Percentiles rank a stretch among this genome's conserved stretches.
Evolutionary conservation across 1,284 basidiomycete genomes (phyloP).

Genomic region (Sporisorium graminicola): DNA sequence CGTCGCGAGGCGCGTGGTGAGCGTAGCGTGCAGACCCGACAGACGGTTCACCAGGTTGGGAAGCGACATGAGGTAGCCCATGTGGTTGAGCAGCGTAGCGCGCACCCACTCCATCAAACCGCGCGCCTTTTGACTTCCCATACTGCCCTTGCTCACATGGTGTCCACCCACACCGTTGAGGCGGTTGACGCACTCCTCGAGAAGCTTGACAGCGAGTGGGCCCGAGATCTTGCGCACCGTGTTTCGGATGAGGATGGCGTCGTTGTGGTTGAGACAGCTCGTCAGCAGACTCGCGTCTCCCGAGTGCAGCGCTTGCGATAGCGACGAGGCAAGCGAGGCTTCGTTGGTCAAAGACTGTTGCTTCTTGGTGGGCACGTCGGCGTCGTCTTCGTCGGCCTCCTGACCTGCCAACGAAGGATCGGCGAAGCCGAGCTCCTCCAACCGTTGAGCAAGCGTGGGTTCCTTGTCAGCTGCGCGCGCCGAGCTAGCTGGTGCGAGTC

Average conservation of each 20-base stretch:
- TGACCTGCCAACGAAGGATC: conserved; percentile 42
- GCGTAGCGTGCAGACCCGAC: conserved; percentile 83
- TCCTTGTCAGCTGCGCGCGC: conserved; percentile 30
- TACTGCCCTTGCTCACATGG: conserved; percentile 57
- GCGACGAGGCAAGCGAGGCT: conserved; percentile 89
- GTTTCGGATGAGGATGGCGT: conserved; percentile 83
- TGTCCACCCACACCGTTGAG: conserved; percentile 80
- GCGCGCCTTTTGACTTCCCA: conserved; percentile 69
- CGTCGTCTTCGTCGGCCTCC: conserved; percentile 42
- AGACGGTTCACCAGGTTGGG: conserved; percentile 86
- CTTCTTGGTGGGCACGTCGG: conserved; percentile 36
- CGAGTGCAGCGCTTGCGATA: conserved; percentile 96
- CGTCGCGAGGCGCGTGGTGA: conserved; percentile 82
- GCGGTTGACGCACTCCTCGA: conserved; percentile 89
- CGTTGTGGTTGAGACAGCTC: conserved; percentile 86
- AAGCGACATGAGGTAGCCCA: conserved; percentile 93
- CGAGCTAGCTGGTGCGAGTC: conserved; percentile 15
- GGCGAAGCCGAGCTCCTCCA: conserved; percentile 51
- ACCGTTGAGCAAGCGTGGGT: conserved; percentile 58
- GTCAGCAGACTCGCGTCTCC: conserved; percentile 89
- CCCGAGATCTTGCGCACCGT: conserved; percentile 89
- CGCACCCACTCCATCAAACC: conserved; percentile 90
- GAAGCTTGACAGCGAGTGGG: conserved; percentile 87
- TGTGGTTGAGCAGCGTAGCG: conserved; percentile 86
- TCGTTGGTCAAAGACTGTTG: conserved; percentile 76